Base-by-base conservation (phyloP, 805 yeast genomes). In the Nakazawaea holstii region DNA sequence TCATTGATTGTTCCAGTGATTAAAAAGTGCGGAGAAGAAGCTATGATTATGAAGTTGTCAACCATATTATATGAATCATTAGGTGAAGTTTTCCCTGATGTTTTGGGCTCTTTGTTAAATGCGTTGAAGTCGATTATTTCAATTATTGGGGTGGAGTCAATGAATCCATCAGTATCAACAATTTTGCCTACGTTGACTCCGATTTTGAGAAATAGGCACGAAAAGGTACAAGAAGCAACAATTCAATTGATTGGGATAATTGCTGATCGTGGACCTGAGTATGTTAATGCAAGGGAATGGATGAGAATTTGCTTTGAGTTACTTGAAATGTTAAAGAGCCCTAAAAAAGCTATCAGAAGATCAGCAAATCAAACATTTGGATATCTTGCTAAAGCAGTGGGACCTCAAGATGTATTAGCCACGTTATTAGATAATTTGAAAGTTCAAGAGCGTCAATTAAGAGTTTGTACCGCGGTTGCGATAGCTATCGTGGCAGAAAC, bases 401-500 rank as follows among this genome's bases (percentile, higher is more conserved):
- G 99, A 0, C 99, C 99, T 0, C 94, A 88, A 52, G 98, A 94
- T 62, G 95, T 94, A 4, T 65, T 94, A 17, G 91, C 84, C 1
- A 84, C 95, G 49, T 68, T 94, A 33, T 66, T 94, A 48, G 88
- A 87, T 56, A 92, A 92, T 56, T 69, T 94, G 54, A 76, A 87
- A 50, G 95, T 91, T 7, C 98, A 92, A 61, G 98, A 94, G 60
- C 86, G 99, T 59, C 99, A 94, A 66, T 73, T 88, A 37, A 83
- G 99, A 59, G 96, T 94, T 8, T 92, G 97, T 62, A 89, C 98
- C 0, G 97, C 99, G 6, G 97, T 94, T 36, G 99, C 99, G 0
- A 87, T 94, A 54, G 99, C 96, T 33, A 90, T 94, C 55, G 95
- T 94, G 8, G 98, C 98, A 0, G 94, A 91, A 49, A 81, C 86